phyloP scores from a whole-genome alignment of 768 basidiomycete genomes.

The Leccinum uliginosum region DNA sequence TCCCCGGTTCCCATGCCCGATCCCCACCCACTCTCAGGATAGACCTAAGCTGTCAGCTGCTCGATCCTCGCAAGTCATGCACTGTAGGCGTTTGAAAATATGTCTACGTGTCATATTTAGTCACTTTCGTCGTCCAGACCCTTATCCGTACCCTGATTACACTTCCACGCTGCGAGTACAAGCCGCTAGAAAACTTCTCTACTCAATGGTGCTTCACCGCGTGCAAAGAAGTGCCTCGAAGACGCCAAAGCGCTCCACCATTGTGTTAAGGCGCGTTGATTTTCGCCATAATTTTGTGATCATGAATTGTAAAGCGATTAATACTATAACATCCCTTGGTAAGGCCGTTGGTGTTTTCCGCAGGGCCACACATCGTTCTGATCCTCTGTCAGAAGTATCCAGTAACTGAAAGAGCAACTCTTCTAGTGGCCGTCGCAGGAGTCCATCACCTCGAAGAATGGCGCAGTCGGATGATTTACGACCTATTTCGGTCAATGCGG shows the following conservation, averaged over 20 bases:
- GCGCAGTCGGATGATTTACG: not conserved
- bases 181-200: too few species aligned
- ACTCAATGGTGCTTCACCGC: too few species aligned
- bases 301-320: not conserved
- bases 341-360: not conserved
- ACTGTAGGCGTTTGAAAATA: too few species aligned
- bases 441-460: not conserved
- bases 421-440: not conserved
- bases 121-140: too few species aligned
- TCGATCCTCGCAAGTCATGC: too few species aligned
- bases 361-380: not conserved
- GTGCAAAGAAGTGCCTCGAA: not conserved
- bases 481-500: not conserved
- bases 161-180: too few species aligned
- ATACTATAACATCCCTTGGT: slow-evolving; percentile 3
- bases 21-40: too few species aligned
- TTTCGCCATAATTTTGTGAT: too few species aligned
- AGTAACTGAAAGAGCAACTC: not conserved
- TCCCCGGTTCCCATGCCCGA: too few species aligned
- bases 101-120: too few species aligned
- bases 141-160: too few species aligned
- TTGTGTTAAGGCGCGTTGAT: slow-evolving; percentile 3
- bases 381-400: not conserved
- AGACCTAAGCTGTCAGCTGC: too few species aligned
- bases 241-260: slow-evolving; percentile 1